phyloP scores from a whole-genome alignment of 768 basidiomycete species.

The Stropharia rugosoannulata region DNA sequence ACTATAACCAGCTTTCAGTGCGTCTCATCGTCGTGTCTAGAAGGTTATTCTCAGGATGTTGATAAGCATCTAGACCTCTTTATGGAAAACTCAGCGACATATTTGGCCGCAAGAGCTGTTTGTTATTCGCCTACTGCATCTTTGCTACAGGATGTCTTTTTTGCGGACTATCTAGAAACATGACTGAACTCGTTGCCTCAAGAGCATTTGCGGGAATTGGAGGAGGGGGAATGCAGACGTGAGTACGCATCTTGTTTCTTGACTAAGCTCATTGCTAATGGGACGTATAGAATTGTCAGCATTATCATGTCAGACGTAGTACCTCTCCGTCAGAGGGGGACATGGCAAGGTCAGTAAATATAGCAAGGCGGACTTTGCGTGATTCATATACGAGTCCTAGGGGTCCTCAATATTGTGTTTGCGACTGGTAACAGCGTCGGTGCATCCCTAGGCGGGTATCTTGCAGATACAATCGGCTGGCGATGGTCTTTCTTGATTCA shows the following conservation, averaged over 20 bases:
- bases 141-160: constrained; percentile 54
- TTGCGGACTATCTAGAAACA: constrained; percentile 52
- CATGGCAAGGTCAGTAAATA: constrained; percentile 56
- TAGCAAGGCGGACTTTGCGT: neutral
- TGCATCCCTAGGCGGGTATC: constrained; percentile 61
- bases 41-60: neutral
- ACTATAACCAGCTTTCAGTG: constrained; percentile 63
- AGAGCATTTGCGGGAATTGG: constrained; percentile 60
- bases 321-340: constrained; percentile 59
- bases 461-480: constrained; percentile 68
- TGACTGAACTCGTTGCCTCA: constrained; percentile 52
- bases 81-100: constrained; percentile 69
- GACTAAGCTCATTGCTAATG: neutral
- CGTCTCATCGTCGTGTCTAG: constrained; percentile 6
- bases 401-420: constrained; percentile 59
- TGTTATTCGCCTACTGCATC: constrained; percentile 52
- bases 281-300: constrained; percentile 45
- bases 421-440: constrained; percentile 57
- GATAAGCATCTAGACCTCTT: constrained; percentile 41
- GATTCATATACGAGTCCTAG: constrained; percentile 21
- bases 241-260: constrained; percentile 17
- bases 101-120: constrained; percentile 58
- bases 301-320: constrained; percentile 70
- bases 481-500: constrained; percentile 67
- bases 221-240: constrained; percentile 66